A percentile compares a stretch with the other conserved stretches of the same genome.
phyloP scores from a whole-genome alignment of 371 early-diverging fungal genomes.

The Mortierella sp. region DNA sequence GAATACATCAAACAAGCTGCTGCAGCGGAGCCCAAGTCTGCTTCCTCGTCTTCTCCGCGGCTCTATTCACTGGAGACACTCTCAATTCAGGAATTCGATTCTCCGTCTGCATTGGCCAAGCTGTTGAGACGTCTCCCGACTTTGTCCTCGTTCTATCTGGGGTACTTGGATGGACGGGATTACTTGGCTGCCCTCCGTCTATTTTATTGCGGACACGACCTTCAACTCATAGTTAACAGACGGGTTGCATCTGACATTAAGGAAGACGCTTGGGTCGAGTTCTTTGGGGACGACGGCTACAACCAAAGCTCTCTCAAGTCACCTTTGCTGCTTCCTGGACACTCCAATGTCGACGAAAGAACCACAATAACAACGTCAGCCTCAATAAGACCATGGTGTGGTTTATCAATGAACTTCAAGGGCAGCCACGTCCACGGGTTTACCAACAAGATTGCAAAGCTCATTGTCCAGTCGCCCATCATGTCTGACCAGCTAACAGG shows the following conservation, averaged over 20 bases:
- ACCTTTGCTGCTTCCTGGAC: background rate
- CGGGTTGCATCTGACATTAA: background rate
- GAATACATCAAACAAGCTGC: background rate
- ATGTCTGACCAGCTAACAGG: background rate
- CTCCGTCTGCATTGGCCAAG: background rate
- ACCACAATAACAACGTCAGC: background rate
- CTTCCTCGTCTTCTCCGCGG: background rate
- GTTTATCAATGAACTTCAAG: background rate
- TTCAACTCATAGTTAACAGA: background rate
- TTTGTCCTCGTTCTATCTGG: background rate
- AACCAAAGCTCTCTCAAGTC: background rate
- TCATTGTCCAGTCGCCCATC: background rate
- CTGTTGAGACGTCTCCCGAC: conserved; percentile 2
- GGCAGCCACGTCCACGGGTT: background rate
- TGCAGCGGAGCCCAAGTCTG: background rate
- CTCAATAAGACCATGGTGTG: background rate
- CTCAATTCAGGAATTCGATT: background rate
- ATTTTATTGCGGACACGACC: background rate
- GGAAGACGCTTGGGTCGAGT: background rate
- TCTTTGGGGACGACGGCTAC: background rate
- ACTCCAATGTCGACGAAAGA: background rate
- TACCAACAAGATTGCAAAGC: background rate
- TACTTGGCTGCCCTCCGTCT: background rate
- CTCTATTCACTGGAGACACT: background rate
- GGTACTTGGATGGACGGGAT: background rate